Conservation (phyloP, 2,329 filamentous ascomycete genomes). For the Aureobasidium sp. region DNA sequence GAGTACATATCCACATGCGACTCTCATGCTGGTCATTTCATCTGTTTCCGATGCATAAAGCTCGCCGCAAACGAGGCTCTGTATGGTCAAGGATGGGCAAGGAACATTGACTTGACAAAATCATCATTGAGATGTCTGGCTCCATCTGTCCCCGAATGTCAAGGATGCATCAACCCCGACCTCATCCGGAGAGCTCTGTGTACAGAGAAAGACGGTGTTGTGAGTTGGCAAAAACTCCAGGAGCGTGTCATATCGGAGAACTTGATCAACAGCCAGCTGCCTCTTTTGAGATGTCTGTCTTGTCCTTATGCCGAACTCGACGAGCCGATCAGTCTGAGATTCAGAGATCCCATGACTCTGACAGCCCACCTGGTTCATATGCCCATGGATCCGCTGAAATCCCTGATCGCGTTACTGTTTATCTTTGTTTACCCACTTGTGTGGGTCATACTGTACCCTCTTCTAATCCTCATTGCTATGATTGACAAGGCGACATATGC, state of each 20-base stretch:
- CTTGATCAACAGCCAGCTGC: slow-evolving; percentile 62
- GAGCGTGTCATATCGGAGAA: slow-evolving; percentile 69
- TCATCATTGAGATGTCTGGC: slow-evolving; percentile 80
- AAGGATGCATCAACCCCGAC: slow-evolving; percentile 60
- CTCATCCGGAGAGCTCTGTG: slow-evolving; percentile 66
- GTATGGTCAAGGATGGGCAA: slow-evolving; percentile 86
- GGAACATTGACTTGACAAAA: slow-evolving; percentile 62
- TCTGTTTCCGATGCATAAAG: slow-evolving; percentile 76
- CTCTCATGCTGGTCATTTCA: slow-evolving; percentile 53
- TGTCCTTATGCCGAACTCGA: slow-evolving; percentile 88
- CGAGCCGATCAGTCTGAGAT: slow-evolving; percentile 25
- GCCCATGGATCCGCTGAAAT: slow-evolving; percentile 19
- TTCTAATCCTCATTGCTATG: slow-evolving; percentile 26
- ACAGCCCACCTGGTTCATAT: slow-evolving; percentile 21
- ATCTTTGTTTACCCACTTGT: slow-evolving; percentile 47
- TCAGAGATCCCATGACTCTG: slow-evolving; percentile 40
- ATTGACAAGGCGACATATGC: slow-evolving; percentile 21
- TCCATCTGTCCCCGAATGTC: slow-evolving; percentile 56
- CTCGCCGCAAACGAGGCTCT: slow-evolving; percentile 77
- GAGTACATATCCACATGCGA: slow-evolving; percentile 69
- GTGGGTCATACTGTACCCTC: slow-evolving; percentile 37
- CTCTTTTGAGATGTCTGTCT: slow-evolving; percentile 78
- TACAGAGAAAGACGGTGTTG: slow-evolving; percentile 58
- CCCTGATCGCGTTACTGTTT: slow-evolving; percentile 39
- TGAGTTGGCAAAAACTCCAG: slow-evolving; percentile 67